phyloP scores from a whole-genome alignment of 2,329 filamentous ascomycete genomes.

The Hirsutella thompsonii region DNA sequence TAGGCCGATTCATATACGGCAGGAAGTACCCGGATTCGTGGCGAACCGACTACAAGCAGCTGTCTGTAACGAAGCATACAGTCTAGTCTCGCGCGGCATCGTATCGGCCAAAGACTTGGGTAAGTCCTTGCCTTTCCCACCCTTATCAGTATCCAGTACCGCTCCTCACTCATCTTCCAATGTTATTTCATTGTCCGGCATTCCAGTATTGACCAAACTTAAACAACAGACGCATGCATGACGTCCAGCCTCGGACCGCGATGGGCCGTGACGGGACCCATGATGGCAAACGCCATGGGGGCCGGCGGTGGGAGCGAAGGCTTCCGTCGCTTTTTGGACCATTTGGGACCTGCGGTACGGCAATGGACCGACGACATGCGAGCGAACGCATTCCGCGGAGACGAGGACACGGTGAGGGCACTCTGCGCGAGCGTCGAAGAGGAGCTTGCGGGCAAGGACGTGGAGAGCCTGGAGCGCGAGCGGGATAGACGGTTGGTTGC shows the following conservation, averaged over 20 bases:
- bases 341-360: conserved; percentile 4
- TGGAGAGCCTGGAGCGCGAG: not conserved
- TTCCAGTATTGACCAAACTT: no score
- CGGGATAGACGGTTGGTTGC: not conserved
- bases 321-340: conserved; percentile 8
- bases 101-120: conserved; percentile 12
- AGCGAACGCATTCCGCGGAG: not conserved
- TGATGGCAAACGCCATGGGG: conserved; percentile 5
- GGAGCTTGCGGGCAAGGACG: not conserved
- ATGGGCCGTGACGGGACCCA: conserved; percentile 6
- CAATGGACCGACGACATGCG: conserved; percentile 5
- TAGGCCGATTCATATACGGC: not conserved
- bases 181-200: no score
- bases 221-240: conserved; percentile 8
- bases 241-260: conserved; percentile 7
- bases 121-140: not conserved
- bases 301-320: conserved; percentile 10
- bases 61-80: conserved; percentile 21
- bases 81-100: conserved; percentile 18
- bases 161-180: no score
- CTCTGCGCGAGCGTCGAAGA: not conserved
- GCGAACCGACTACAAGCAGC: conserved; percentile 28
- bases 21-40: conserved; percentile 21
- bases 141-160: no score
- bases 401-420: not conserved